phyloP scores from a whole-genome alignment of 2,329 filamentous ascomycete genomes.

The Fusarium sterilihyphosum region DNA sequence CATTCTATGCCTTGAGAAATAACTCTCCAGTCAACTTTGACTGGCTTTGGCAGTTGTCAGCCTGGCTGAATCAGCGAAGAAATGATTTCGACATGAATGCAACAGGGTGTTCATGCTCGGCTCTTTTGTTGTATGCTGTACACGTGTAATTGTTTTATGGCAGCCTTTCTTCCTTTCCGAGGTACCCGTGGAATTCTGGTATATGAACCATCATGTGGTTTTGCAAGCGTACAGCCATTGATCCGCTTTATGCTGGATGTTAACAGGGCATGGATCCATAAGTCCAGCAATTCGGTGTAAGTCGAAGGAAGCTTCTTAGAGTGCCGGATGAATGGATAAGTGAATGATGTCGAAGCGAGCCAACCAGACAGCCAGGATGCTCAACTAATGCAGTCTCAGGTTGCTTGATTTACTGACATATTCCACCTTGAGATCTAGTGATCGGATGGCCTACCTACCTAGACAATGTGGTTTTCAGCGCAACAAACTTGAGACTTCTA shows the following conservation, averaged over 20 bases:
- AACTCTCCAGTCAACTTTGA: background rate
- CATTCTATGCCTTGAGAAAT: background rate
- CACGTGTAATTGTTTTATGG: background rate
- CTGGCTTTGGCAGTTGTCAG: background rate
- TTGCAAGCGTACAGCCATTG: background rate
- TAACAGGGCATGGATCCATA: background rate
- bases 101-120: background rate
- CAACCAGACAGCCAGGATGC: conserved; percentile 20
- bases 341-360: conserved; percentile 7
- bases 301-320: background rate
- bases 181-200: background rate
- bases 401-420: background rate
- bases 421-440: conserved; percentile 7
- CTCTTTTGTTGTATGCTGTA: background rate
- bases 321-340: conserved; percentile 33
- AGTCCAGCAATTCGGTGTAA: background rate
- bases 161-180: background rate
- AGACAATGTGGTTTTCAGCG: background rate
- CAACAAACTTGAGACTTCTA: background rate
- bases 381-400: background rate
- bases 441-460: background rate
- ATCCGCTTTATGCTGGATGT: background rate
- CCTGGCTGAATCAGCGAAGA: background rate
- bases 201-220: background rate
- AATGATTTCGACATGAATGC: background rate